Conservation (phyloP, 148 eudicot species). For the Arctostaphylos glauca region DNA sequence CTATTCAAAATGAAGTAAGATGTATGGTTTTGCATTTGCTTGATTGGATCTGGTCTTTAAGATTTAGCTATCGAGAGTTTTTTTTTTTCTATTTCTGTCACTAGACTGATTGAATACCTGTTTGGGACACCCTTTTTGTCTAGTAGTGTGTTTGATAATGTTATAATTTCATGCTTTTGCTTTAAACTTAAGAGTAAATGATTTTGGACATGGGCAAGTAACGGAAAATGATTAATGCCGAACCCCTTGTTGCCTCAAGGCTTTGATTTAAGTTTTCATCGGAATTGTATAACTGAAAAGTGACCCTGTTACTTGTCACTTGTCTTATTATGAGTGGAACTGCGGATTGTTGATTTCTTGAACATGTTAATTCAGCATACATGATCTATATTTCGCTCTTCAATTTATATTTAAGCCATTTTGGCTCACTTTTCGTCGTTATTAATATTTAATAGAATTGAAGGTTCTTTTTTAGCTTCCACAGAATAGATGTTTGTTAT, state of each 20-base stretch:
- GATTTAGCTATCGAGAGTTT: neutral
- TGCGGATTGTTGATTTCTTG: neutral
- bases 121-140: slow-evolving; percentile 1
- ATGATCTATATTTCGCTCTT: neutral
- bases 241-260: neutral
- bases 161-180: neutral
- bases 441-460: neutral
- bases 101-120: neutral
- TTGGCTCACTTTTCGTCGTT: neutral
- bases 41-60: neutral
- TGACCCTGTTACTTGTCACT: neutral
- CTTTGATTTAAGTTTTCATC: neutral
- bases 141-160: neutral
- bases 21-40: neutral
- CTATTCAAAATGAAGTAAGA: neutral
- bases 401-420: neutral
- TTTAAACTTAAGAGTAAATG: neutral
- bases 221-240: neutral
- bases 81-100: neutral
- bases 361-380: neutral
- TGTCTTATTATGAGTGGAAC: neutral
- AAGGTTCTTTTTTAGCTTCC: neutral
- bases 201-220: neutral
- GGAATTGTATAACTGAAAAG: neutral
- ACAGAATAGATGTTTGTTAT: neutral